Evolutionary conservation across 2,329 filamentous ascomycete species (phyloP).

Genomic region (Claviceps arundinis): DNA sequence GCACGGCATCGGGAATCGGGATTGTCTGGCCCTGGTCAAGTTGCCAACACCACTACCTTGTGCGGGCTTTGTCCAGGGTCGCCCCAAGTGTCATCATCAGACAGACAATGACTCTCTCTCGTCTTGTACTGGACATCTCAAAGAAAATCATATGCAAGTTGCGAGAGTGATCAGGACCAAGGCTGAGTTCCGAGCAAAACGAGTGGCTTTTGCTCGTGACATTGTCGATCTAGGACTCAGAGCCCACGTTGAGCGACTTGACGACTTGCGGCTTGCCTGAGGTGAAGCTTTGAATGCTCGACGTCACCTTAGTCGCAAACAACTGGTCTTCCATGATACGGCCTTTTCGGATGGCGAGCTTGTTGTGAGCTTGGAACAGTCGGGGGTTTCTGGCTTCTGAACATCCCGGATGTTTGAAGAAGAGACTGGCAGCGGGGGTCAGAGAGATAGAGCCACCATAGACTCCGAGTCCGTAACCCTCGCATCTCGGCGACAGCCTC

Average conservation of each 20-base stretch:
- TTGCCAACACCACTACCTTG: conserved; percentile 4
- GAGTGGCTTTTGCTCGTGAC: neutral
- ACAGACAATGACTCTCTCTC: conserved; percentile 1
- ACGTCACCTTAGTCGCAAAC: neutral
- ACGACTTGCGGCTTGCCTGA: neutral
- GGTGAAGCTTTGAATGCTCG: neutral
- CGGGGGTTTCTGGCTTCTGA: no score
- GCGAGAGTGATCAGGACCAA: neutral
- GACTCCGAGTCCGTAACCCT: neutral
- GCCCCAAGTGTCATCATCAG: conserved; percentile 7
- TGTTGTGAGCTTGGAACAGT: no score
- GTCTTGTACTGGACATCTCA: neutral
- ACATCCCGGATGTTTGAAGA: no score
- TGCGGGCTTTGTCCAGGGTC: conserved; percentile 3
- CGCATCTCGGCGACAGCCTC: no score
- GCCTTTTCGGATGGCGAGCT: no score
- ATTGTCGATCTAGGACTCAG: neutral
- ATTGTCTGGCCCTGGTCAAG: neutral
- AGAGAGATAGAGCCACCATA: neutral
- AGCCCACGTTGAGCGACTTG: no score
- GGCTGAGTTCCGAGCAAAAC: neutral
- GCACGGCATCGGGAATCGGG: neutral
- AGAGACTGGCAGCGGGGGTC: no score
- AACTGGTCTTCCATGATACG: neutral
- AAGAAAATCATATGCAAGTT: neutral